These are phyloP conservation scores for Filobasidium floriforme DNA, from an alignment of 768 basidiomycete species.

Conservation along the genomic window DNA sequence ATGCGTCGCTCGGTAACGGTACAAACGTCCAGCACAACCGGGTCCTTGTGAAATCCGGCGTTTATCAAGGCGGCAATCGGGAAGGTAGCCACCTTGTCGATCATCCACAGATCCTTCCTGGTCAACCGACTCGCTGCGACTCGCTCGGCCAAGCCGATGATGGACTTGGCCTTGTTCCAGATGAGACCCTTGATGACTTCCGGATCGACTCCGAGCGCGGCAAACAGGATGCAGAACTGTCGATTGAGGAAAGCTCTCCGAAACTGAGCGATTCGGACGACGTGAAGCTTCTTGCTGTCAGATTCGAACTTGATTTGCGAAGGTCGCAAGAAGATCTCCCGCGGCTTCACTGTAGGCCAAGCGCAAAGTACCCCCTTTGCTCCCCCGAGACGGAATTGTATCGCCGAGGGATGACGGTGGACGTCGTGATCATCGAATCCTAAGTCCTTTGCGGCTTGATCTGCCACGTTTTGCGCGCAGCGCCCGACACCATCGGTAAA, in stretches of 20 bases:
- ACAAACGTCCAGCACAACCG: conserved; percentile 22
- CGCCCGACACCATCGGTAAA: conserved; percentile 27
- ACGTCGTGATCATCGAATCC: conserved; percentile 22
- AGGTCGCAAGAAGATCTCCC: conserved; percentile 18
- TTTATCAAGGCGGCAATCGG: conserved; percentile 24
- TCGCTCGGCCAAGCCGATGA: conserved; percentile 13
- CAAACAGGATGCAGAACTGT: conserved; percentile 26
- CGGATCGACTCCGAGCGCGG: conserved; percentile 15
- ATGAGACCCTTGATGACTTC: conserved; percentile 18
- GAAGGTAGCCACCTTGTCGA: conserved; percentile 6
- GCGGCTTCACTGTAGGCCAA: conserved; percentile 14
- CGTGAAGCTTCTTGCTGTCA: conserved; percentile 23
- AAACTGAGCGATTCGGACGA: conserved; percentile 23
- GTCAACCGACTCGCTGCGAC: neutral
- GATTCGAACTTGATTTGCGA: conserved; percentile 29
- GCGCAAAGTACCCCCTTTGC: conserved; percentile 15
- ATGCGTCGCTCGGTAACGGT: conserved; percentile 20
- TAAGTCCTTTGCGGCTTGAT: conserved; percentile 23
- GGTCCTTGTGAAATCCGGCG: conserved; percentile 25
- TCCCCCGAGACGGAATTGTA: conserved; percentile 26
- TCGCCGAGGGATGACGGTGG: conserved; percentile 24
- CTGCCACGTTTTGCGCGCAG: conserved; percentile 23
- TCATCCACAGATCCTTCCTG: conserved; percentile 11
- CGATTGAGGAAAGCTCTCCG: conserved; percentile 23
- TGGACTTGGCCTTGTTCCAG: conserved; percentile 3